Evolutionary conservation across 495 filamentous ascomycete genomes (phyloP), one percentile per base, ranked within the genome.

Genomic region (Hypoxylon lenormandii): DNA sequence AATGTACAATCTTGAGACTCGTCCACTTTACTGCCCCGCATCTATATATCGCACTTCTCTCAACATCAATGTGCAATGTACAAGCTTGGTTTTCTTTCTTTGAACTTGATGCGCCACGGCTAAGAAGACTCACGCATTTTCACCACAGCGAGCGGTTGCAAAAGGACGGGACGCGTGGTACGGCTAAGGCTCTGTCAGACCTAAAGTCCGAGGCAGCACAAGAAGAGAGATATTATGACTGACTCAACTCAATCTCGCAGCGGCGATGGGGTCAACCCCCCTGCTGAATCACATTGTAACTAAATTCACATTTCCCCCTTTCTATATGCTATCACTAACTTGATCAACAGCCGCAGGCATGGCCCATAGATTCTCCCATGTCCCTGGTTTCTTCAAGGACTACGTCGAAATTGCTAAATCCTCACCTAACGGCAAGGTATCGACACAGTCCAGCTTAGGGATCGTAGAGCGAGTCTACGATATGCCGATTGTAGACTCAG

Each of bases 341-440:
- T 1, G 13, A 0, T n/a, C 18, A 42, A 46, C 19, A 56, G 38
- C 22, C 3, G 0, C 3, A n/a, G 21, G 5, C 19, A 7, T 16
- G 51, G 43, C 15, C 5, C n/a, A 56, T 33, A 45, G 22, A 22
- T 56, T 45, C 40, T 56, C 53, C 1, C 46, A n/a, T 15, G 52
- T 64, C 12, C 51, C 50, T 12, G 61, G 30, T 18, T 38, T 45
- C 30, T 64, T 64, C 12, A 23, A 48, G n/a, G 43, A 64, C 16
- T 50, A 38, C 28, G 26, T 26, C 26, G 13, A 45, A 42, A 45
- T 56, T 30, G 53, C 53, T 8, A 33, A 56, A 13, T 56, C 38
- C 0, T 36, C 45, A 3, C 61, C 43, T 28, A 15, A 52, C 4
- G 46, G 22, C 1, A 45, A 45, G 40, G 15, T 50, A 8, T 56